Evolutionary conservation across 768 basidiomycete species (phyloP), one percentile per base, ranked within the genome.

Genomic region (Leccinum boreale): DNA sequence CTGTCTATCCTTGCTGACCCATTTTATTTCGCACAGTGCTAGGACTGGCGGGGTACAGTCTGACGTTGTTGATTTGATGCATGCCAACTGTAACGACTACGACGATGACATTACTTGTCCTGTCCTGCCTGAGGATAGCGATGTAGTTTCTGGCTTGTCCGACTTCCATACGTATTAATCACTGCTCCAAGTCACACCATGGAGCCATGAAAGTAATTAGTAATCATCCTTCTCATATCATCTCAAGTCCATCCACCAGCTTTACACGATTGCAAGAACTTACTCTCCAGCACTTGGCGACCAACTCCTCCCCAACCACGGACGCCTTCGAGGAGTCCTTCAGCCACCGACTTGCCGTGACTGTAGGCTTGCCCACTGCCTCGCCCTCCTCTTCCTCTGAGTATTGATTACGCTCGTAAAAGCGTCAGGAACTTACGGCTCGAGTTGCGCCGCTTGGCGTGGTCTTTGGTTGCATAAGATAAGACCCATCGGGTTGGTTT

Each of bases 261-360:
- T 36, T 36, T 36, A 1, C 42, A 46, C 14, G n/a, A n/a, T n/a
- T n/a, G 52, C 50, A 71, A 57, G 61, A 81, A 81, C 14, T 75
- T 74, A 14, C 70, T 73, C 79, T 28, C 26, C 26, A 8, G 26
- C 79, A 81, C 39, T 77, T 75, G 14, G 62, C 67, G 2, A 80
- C 75, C 33, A 81, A 58, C 24, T 53, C 70, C 2, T 69, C 62
- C 15, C 57, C 59, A 1, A 49, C 53, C n/a, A 58, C 52, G 67
- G 65, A 26, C 6, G 50, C 58, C 15, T 55, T n/a, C n/a, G n/a
- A n/a, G n/a, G n/a, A n/a, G n/a, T n/a, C 59, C 51, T 61, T 57
- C 54, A 71, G 33, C 51, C 58, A 65, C 46, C 49, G 33, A 55
- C 67, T 67, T 39, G 19, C 53, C 17, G 42, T 33, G 24, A 63